Evolutionary conservation across 192 early-diverging fungal genomes (phyloP).

Genomic region (Nowakowskiella sp.): DNA sequence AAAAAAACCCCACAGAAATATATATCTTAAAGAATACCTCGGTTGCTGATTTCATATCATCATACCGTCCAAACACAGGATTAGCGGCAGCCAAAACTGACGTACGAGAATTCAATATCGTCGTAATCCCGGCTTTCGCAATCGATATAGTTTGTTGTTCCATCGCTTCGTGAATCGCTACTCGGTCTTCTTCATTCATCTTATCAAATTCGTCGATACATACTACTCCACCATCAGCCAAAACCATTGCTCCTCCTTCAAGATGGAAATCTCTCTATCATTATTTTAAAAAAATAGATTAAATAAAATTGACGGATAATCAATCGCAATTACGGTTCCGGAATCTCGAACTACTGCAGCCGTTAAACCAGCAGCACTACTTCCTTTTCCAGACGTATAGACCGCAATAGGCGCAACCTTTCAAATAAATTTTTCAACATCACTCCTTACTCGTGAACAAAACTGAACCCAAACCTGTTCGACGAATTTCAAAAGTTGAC

Average conservation of each 20-base stretch:
- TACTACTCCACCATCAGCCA: slow-evolving; percentile 97
- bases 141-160: slow-evolving; percentile 99
- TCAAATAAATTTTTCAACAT: too few relatives aligned
- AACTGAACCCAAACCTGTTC: slow-evolving; percentile 58
- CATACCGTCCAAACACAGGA: slow-evolving; percentile 96
- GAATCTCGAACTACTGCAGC: slow-evolving; percentile 94
- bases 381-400: slow-evolving; percentile 98
- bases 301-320: neutral
- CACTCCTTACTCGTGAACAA: too few relatives aligned
- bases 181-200: slow-evolving; percentile 98
- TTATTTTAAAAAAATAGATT: neutral
- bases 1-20: neutral
- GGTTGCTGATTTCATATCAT: slow-evolving; percentile 94
- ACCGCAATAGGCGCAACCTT: slow-evolving; percentile 90
- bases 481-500: slow-evolving; percentile 96
- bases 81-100: slow-evolving; percentile 97
- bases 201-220: slow-evolving; percentile 99
- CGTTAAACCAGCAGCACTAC: slow-evolving; percentile 96
- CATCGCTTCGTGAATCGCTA: slow-evolving; percentile 99
- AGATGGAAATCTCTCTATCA: slow-evolving; percentile 88
- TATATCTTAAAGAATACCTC: slow-evolving; percentile 46
- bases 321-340: slow-evolving; percentile 48
- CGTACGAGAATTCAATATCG: slow-evolving; percentile 93
- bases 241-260: slow-evolving; percentile 98
- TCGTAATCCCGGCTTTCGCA: slow-evolving; percentile 99